Conservation (phyloP, 2,329 filamentous ascomycete species). For the Phyllosticta paracitricarpa region DNA sequence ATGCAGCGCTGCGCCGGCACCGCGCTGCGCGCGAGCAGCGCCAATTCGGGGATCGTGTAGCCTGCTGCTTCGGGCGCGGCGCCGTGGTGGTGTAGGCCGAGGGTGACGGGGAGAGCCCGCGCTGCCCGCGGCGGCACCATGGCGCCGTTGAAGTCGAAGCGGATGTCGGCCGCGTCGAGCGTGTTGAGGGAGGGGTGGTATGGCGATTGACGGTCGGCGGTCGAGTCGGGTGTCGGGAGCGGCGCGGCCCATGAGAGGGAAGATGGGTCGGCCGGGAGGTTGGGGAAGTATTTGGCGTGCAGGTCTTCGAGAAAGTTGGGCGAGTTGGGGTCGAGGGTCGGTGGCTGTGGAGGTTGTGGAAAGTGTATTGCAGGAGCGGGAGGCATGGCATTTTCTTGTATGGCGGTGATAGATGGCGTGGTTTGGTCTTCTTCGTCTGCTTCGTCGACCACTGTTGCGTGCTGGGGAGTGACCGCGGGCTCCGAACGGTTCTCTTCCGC, state of each 20-base stretch:
- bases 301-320: slow-evolving; percentile 75
- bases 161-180: slow-evolving; percentile 65
- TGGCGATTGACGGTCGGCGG: slow-evolving; percentile 58
- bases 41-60: slow-evolving; percentile 83
- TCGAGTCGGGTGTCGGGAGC: slow-evolving; percentile 48
- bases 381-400: not conserved
- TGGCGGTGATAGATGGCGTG: not conserved
- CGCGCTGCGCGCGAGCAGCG: slow-evolving; percentile 66
- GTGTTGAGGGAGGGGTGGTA: slow-evolving; percentile 71
- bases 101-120: slow-evolving; percentile 61
- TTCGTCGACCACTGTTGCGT: slow-evolving; percentile 9
- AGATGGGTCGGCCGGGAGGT: slow-evolving; percentile 72
- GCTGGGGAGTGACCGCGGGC: slow-evolving; percentile 2
- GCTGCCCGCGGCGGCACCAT: slow-evolving; percentile 70
- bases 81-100: slow-evolving; percentile 87
- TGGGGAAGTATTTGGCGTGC: slow-evolving; percentile 88
- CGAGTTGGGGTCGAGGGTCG: slow-evolving; percentile 73
- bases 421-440: not conserved
- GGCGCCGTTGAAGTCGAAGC: slow-evolving; percentile 78
- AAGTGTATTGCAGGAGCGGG: slow-evolving; percentile 44
- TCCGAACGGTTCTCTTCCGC: not conserved
- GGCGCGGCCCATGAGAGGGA: slow-evolving; percentile 86
- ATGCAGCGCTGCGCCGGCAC: slow-evolving; percentile 83
- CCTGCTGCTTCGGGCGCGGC: slow-evolving; percentile 87
- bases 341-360: slow-evolving; percentile 44